Conservation (phyloP, 129 eudicot genomes). For the Helianthus tuberosus region DNA sequence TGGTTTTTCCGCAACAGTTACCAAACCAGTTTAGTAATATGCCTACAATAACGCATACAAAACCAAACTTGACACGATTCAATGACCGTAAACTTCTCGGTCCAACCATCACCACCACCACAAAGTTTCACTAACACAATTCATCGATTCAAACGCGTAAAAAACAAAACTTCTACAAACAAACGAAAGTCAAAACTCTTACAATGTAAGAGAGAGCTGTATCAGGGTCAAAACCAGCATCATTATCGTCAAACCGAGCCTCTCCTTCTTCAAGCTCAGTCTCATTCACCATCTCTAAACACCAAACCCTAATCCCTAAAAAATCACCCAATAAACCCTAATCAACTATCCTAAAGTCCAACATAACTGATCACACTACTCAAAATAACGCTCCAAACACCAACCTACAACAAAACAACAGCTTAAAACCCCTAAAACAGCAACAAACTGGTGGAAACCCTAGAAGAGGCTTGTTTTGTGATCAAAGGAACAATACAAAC, state of each 20-base stretch:
- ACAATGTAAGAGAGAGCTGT: conserved; percentile 89
- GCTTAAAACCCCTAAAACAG: conserved; percentile 45
- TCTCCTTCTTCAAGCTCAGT: conserved; percentile 86
- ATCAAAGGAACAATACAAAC: conserved; percentile 18
- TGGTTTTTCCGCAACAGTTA: not conserved
- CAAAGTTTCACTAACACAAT: conserved; percentile 4
- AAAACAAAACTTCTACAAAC: not conserved
- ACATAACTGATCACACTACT: conserved; percentile 46
- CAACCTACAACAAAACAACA: conserved; percentile 28
- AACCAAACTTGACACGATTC: not conserved
- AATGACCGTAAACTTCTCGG: conserved; percentile 4
- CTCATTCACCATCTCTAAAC: conserved; percentile 52
- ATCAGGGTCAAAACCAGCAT: conserved; percentile 68
- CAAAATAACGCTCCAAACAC: conserved; percentile 21
- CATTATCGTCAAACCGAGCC: conserved; percentile 54
- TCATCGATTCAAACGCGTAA: not conserved
- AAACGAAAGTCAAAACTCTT: conserved; percentile 48
- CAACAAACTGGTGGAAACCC: conserved; percentile 49
- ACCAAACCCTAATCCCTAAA: conserved; percentile 30
- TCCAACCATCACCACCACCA: not conserved
- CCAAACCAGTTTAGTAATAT: not conserved
- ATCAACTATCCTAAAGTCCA: conserved; percentile 70
- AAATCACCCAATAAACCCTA: conserved; percentile 46
- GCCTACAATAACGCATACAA: not conserved
- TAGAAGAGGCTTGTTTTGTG: conserved; percentile 30